Base-by-base conservation (phyloP, 345 rosid species). In the Microcos paniculata region DNA sequence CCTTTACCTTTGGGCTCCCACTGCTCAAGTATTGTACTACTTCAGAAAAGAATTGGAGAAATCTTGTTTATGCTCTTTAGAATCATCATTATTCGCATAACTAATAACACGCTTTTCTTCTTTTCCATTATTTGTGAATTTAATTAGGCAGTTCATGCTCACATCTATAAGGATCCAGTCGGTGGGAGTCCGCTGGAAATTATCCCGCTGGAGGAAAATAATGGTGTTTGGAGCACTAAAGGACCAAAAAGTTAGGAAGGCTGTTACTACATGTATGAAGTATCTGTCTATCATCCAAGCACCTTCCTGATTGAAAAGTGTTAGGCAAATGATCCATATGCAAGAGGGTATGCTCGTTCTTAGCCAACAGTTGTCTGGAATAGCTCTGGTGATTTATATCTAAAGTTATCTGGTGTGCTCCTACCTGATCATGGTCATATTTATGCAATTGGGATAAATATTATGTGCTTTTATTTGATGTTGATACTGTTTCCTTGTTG, bases 261-360 rank as follows among this genome's bases (percentile, higher is more conserved):
- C 73, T 91, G 91, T 82, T 93, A 95, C 81, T 95, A 89, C 67
- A 81, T 81, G 70, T 95, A 93, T 82, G 90, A n/a, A n/a, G n/a
- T n/a, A n/a, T n/a, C n/a, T n/a, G n/a, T n/a, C n/a, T n/a, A n/a
- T n/a, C n/a, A n/a, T 85, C 93, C 90, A 21, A 93, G 90, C 87
- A 89, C 93, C 70, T 83, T 87, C 80, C 77, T 61, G 70, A 59
- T 93, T 69, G 98, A 95, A 84, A 88, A 87, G 70, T 93, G 97
- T 89, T 86, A 68, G 82, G 94, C 96, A 58, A 93, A 90, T 82
- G 99, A 93, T 90, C 99, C 99, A 78, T 93, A 93, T 84, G 97
- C 97, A 67, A 89, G 91, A 82, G 96, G 98, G 98, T 93, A 90
- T 76, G 85, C 66, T 79, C 62, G 66, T 78, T 76, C n/a, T n/a